Evolutionary conservation across 2,329 filamentous ascomycete species (phyloP).

Genomic region (Botryotinia globosa): DNA sequence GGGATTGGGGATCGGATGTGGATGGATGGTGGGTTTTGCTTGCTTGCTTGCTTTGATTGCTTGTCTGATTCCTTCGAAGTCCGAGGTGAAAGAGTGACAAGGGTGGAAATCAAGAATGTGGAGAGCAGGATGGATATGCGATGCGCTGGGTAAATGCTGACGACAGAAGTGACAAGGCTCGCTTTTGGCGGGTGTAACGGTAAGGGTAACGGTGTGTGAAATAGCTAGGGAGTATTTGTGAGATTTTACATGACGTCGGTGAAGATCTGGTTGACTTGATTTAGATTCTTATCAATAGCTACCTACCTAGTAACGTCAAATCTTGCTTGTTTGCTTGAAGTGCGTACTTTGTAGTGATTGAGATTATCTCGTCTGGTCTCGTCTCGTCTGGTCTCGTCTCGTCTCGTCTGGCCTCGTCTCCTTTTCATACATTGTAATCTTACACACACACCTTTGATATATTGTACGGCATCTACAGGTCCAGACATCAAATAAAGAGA

Average conservation of each 20-base stretch:
- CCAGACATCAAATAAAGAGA: not conserved
- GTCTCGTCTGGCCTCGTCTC: not conserved
- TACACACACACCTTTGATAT: not conserved
- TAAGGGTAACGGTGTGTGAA: not conserved
- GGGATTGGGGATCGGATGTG: not conserved
- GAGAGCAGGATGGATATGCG: not conserved
- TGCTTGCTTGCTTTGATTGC: not conserved
- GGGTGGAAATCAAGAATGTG: conserved; percentile 10
- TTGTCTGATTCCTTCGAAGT: not conserved
- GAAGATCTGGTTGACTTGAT: not conserved
- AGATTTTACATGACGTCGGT: conserved; percentile 14
- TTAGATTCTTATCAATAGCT: not conserved
- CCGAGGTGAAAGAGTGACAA: not conserved
- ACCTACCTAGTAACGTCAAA: not conserved
- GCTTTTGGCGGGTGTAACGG: not conserved
- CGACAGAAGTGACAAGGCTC: conserved; percentile 9
- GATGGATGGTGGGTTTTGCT: not conserved
- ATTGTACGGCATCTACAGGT: not conserved
- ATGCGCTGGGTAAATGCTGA: conserved; percentile 15
- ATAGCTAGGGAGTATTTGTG: not conserved
- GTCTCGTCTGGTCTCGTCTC: not conserved
- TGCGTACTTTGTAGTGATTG: not conserved
- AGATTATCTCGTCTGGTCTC: conserved; percentile 2
- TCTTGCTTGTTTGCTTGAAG: not conserved
- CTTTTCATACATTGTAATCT: not conserved